Evolutionary conservation across 2,329 filamentous ascomycete genomes (phyloP).

Genomic region (Fusarium sarcochroum): DNA sequence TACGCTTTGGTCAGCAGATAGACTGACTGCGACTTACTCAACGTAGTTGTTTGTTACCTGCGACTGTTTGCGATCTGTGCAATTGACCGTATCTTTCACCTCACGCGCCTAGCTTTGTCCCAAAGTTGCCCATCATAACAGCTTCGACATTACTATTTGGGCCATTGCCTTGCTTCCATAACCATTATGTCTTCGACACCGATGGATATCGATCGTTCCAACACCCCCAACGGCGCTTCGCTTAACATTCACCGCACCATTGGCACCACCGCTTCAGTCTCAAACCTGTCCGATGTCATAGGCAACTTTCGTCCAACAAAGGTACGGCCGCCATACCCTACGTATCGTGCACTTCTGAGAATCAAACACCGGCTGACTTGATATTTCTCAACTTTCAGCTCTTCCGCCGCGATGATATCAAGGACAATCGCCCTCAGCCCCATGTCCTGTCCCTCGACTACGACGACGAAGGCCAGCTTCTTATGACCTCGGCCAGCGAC

Average conservation of each 20-base stretch:
- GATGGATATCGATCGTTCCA: constrained; percentile 69
- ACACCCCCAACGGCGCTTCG: constrained; percentile 58
- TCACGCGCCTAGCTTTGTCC: constrained; percentile 15
- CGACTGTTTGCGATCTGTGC: neutral
- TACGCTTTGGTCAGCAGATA: neutral
- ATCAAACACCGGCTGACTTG: neutral
- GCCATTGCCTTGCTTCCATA: constrained; percentile 1
- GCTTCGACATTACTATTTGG: neutral
- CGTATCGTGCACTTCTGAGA: neutral
- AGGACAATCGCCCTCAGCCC: constrained; percentile 67
- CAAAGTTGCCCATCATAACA: constrained; percentile 1
- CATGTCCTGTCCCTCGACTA: constrained; percentile 94
- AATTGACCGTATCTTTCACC: constrained; percentile 7
- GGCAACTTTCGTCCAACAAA: constrained; percentile 83
- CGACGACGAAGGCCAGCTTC: constrained; percentile 92
- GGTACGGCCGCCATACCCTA: constrained; percentile 63
- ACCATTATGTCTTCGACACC: constrained; percentile 65
- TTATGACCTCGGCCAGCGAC: constrained; percentile 92
- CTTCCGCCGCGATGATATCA: constrained; percentile 70
- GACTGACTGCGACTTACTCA: neutral
- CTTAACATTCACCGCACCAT: constrained; percentile 67
- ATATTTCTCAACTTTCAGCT: constrained; percentile 54
- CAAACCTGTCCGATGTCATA: constrained; percentile 84
- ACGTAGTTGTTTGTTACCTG: neutral
- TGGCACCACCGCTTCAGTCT: constrained; percentile 61